Base-by-base conservation (phyloP, 2,329 filamentous ascomycete genomes). In the Fusarium tanahbumbuense region DNA sequence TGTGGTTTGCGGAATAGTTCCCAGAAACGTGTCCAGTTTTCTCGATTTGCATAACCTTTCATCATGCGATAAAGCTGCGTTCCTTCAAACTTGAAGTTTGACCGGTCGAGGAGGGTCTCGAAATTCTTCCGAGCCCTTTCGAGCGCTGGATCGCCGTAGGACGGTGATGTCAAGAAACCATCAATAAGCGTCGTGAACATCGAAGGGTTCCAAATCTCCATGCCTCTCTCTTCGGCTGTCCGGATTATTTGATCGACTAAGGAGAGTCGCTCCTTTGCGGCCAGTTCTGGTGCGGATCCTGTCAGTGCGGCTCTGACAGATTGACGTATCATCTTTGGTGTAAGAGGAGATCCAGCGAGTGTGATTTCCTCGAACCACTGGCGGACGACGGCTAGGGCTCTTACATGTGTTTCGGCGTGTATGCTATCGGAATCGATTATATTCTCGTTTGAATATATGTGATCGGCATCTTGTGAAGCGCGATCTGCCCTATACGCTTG, bases 21-120 rank as follows among this genome's bases (percentile, higher is more conserved):
- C 89, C 88, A 91, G 73, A 92, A 88, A 8, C 81, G 80, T 18
- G 83, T 76, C 83, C 88, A 90, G 68, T 88, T 80, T 20, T 76
- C 73, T 62, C 82, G 81, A 22, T 71, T 68, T 8, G 86, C 82
- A 67, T 88, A 85, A 2, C 81, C 79, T 5, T 77, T 70, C 79
- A 88, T 79, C 37, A 88, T 78, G 20, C 78, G 78, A 45, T 80
- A 15, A 75, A 12, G 82, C 76, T 49, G 81, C 27, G 83, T 9
- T 79, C 23, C 75, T 69, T 82, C 81, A n/a, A 82, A 81, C 4
- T 80, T 76, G 28, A 79, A 72, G 16, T 77, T 72, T 6, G 76
- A 77, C 49, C 82, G 78, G 0, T 77, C 65, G n/a, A 85, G 75
- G 6, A 88, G 76, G 6, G 77, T 72, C 67, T 86, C 83, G 20